Base-by-base conservation (phyloP, 129 eudicot species). In the Flaveria bidentis region DNA sequence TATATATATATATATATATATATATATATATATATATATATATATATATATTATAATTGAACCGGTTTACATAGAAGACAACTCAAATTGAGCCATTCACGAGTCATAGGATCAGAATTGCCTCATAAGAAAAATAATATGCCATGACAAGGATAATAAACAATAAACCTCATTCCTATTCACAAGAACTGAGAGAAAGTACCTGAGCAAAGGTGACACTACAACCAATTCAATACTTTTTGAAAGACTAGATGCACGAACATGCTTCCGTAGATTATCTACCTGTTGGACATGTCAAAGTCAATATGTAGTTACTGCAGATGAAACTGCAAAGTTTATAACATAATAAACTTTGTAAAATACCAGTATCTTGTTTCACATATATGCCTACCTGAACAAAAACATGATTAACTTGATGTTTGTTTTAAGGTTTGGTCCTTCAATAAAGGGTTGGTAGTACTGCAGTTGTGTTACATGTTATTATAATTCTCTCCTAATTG, bases 141-240 rank as follows among this genome's bases (percentile, higher is more conserved):
- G 12, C 13, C 14, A 65, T 65, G 14, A 39, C 70, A 15, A 8
- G 47, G 26, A 36, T 65, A 36, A 58, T 62, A 15, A 66, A 39
- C 65, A 65, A 12, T 36, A 51, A 50, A 77, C 33, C 18, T 13
- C 67, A 12, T 67, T 67, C 56, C 67, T 47, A 41, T 67, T 69
- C 49, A 60, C 16, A 26, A 45, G 57, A 42, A 51, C n/a, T 20
- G 47, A 46, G 67, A 72, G 68, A 63, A 42, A 46, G 58, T 88
- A 88, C 98, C 98, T 94, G 47, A 84, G 79, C 87, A 93, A 83
- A 67, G 98, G 97, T 50, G 98, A 94, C 51, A 81, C 86, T 42
- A 94, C 84, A 36, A 91, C 98, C 80, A 94, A 71, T 74, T 94
- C 92, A 56, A 94, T 55, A 67, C 56, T 83, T 69, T 87, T 85